Percentiles rank a stretch among this genome's conserved stretches.
These are phyloP conservation scores for Meripilus lineatus DNA, from an alignment of 1,284 basidiomycete genomes.

Conservation along the genomic window DNA sequence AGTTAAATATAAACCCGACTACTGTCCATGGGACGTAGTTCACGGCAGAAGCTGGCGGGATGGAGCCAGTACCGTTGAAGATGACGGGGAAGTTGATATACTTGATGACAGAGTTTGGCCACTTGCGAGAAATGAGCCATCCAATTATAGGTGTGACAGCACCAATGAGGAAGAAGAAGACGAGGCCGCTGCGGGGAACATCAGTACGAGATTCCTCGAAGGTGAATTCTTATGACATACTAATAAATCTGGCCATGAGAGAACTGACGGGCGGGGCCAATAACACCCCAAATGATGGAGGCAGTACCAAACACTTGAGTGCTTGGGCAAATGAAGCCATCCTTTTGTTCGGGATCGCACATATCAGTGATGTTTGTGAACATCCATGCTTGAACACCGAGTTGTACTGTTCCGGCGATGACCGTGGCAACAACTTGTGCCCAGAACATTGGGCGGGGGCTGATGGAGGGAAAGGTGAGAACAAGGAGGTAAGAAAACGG, in stretches of 20 bases:
- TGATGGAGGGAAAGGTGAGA: constrained; percentile 1
- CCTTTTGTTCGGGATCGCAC: constrained; percentile 29
- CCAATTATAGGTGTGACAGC: constrained; percentile 2
- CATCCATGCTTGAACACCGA: constrained; percentile 57
- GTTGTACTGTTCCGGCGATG: constrained; percentile 59
- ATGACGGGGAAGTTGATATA: constrained; percentile 69
- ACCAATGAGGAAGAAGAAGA: constrained; percentile 44
- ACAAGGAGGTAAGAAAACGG: no score
- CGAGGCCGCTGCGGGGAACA: constrained; percentile 40
- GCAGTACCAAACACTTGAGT: constrained; percentile 33
- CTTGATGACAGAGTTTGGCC: constrained; percentile 54
- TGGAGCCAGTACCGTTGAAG: constrained; percentile 29
- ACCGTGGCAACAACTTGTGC: constrained; percentile 57
- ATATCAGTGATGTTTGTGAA: constrained; percentile 39
- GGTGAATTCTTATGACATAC: background rate
- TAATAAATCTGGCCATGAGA: constrained; percentile 26
- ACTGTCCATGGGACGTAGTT: constrained; percentile 39
- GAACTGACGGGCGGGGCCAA: constrained; percentile 37
- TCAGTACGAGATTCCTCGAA: background rate
- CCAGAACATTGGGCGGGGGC: constrained; percentile 51
- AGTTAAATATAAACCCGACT: constrained; percentile 41
- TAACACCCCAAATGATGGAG: constrained; percentile 37
- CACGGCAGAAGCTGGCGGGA: constrained; percentile 39
- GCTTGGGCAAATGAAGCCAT: constrained; percentile 31
- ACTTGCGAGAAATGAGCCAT: constrained; percentile 37